Conservation (phyloP, 208 protist genomes). For the Herpetomonas muscarum region DNA sequence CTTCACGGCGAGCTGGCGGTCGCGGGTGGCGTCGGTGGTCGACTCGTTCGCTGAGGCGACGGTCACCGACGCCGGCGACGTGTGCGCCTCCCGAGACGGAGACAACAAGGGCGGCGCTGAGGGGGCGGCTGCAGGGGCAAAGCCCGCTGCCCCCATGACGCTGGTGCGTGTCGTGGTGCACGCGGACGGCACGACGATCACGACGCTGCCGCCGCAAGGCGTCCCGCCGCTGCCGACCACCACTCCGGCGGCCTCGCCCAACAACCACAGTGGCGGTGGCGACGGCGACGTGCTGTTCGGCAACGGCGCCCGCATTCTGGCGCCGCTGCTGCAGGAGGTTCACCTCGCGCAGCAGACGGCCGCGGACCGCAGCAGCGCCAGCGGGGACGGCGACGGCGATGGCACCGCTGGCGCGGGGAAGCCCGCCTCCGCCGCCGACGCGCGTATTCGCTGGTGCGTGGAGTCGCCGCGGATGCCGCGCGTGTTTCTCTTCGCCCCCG, state of each 20-base stretch:
- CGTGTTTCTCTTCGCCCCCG: constrained; percentile 50
- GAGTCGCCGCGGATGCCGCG: constrained; percentile 66
- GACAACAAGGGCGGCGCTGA: background rate
- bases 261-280: background rate
- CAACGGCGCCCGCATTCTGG: too few relatives aligned
- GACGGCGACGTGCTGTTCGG: too few relatives aligned
- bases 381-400: too few relatives aligned
- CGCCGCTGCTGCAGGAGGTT: too few relatives aligned
- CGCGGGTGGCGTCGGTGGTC: too few relatives aligned
- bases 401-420: too few relatives aligned
- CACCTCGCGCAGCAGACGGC: too few relatives aligned
- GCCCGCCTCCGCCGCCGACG: too few relatives aligned
- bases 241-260: background rate
- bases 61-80: too few relatives aligned
- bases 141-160: background rate
- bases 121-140: background rate
- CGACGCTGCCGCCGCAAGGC: constrained; percentile 20
- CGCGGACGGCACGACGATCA: constrained; percentile 60
- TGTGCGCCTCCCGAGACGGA: background rate
- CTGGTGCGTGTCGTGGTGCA: constrained; percentile 39
- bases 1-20: too few relatives aligned
- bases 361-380: too few relatives aligned
- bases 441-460: constrained; percentile 64
- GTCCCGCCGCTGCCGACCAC: background rate
- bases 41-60: too few relatives aligned